Base-by-base conservation (phyloP, 1,284 basidiomycete species). In the Phylloporus sp. region DNA sequence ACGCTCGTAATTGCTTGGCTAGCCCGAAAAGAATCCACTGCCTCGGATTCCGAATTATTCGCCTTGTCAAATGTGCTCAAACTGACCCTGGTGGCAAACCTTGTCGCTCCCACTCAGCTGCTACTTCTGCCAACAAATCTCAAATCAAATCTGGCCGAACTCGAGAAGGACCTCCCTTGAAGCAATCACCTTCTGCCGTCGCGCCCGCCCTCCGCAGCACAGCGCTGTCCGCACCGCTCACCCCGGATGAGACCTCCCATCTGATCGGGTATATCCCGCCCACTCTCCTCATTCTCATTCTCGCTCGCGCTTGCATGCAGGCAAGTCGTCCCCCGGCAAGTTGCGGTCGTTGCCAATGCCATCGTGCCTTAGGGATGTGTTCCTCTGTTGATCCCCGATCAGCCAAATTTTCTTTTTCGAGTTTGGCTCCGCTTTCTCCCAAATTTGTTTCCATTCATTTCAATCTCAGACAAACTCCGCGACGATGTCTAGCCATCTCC, bases 41-140 rank as follows among this genome's bases (percentile, higher is more conserved):
- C 74, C 74, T 77, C 76, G 74, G 77, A 80, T 79, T 78, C 81
- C 81, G 82, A 79, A 75, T 76, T 80, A 72, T 75, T 82, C 81
- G 81, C 78, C 78, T 79, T 79, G 79, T 79, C 80, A 78, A 77
- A 47, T 71, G 73, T 70, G 73, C 74, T 76, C 72, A 76, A 70
- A 69, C 64, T 75, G 80, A 81, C 82, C 84, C 83, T 84, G 72
- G 75, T 74, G 71, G 72, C 70, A 76, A 75, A 70, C 67, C 67
- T 72, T 67, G 66, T 73, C 67, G 37, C 60, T 69, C 70, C 60
- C 66, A 64, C 65, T 64, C 44, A n/a, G n/a, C n/a, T 50, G 57
- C 57, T 61, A 56, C 58, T 61, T 58, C 58, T 69, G 50, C 56
- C 60, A 66, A 69, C 67, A 55, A 65, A 76, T 75, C 74, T 76